Base-by-base conservation (phyloP, 768 basidiomycete species). In the Amanita exitialis region DNA sequence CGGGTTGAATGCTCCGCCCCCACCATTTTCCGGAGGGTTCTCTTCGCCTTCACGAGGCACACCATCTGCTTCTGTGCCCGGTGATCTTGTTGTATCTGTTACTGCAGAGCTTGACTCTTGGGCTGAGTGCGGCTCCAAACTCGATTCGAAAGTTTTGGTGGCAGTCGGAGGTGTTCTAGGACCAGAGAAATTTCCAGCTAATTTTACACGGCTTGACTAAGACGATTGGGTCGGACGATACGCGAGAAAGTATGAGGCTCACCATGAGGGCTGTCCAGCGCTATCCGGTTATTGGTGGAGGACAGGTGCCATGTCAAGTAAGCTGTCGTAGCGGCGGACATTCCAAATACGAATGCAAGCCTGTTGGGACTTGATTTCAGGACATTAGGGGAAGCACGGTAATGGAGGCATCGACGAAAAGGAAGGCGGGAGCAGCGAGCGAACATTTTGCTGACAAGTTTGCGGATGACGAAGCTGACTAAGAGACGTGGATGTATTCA, bases 1-100 rank as follows among this genome's bases (percentile, higher is more conserved):
- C 16, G 94, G 94, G 69, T 99, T 87, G 74, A 79, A 98, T 4
- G 96, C 95, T 38, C 74, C 74, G 35, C 66, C 67, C 37, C 48
- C 59, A 45, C 58, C 54, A 10, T 52, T 52, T 16, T 59, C 44
- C 16, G 62, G 56, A 27, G 49, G 53, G 27, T 54, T 56, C 18
- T 64, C 43, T 27, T 47, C 59, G 41, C 53, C 53, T 27, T 44
- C 48, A 16, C 45, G 46, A 8, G 44, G 38, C 6, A 39, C 7
- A 13, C 41, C 54, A 13, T 30, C 16, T 7, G 30, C 25, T 35
- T 47, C 52, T 3, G 44, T 35, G 23, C n/a, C 27, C 9, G 25
- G 27, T 32, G 6, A 12, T 5, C 41, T 18, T 47, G 34, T 9
- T 30, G 51, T 23, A 32, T 25, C 36, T 21, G 32, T 18, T 45